A percentile compares a stretch with the other conserved stretches of the same genome.
phyloP scores from a whole-genome alignment of 1,139 yeast species.

The Hyphopichia buzzinii region DNA sequence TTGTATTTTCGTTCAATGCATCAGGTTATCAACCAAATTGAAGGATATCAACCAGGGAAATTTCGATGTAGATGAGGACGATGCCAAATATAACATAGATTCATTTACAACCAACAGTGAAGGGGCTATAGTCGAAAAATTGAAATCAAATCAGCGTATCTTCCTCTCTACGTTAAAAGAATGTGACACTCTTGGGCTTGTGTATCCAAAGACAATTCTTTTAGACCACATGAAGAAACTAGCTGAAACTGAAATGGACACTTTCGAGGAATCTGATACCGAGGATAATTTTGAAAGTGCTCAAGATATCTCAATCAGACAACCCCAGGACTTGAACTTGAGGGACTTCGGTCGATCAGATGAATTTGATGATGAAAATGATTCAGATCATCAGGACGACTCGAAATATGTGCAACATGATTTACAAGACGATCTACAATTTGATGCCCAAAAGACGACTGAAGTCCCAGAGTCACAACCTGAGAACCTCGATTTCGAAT shows the following conservation, averaged over 20 bases:
- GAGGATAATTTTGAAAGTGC: not conserved
- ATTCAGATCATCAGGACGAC: not conserved
- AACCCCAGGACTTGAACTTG: too few relatives aligned
- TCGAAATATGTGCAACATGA: too few relatives aligned
- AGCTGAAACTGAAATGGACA: not conserved
- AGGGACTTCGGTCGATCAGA: too few relatives aligned
- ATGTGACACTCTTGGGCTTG: conserved; percentile 30
- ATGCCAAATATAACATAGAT: conserved; percentile 2
- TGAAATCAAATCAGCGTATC: conserved; percentile 13
- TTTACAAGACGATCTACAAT: too few relatives aligned
- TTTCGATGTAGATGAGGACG: conserved; percentile 12
- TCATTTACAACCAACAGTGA: conserved; percentile 1
- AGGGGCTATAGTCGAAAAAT: conserved; percentile 4
- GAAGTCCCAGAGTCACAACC: not conserved
- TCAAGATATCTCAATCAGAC: too few relatives aligned
- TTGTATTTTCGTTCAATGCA: conserved; percentile 23
- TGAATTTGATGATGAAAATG: conserved; percentile 7
- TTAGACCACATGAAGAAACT: conserved; percentile 8
- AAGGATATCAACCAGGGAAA: conserved; percentile 5
- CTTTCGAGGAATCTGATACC: not conserved
- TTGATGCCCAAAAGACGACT: too few relatives aligned
- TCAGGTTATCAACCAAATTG: conserved; percentile 10
- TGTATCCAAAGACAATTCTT: conserved; percentile 20
- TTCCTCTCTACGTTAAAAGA: conserved; percentile 22
- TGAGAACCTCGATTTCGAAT: conserved; percentile 28